Evolutionary conservation across 208 protist genomes (phyloP).

Genomic region (Wallacemonas rigidus): DNA sequence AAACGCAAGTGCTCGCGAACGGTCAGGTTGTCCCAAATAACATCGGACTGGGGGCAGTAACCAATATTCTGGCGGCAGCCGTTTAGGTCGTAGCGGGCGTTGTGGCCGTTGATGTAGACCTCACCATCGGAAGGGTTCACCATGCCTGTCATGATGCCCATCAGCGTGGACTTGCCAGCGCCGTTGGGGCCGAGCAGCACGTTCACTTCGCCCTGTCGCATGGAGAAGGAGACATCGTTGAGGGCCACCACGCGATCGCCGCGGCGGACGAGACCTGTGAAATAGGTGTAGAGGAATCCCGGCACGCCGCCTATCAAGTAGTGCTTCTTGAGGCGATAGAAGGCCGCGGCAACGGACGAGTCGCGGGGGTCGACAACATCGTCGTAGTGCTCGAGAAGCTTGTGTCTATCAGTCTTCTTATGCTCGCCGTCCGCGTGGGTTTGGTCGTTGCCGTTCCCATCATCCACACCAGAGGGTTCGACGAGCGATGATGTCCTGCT

Average conservation of each 20-base stretch:
- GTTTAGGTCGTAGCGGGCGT: constrained; percentile 49
- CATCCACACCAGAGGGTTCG: neutral
- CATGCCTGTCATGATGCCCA: constrained; percentile 79
- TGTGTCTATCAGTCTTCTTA: neutral
- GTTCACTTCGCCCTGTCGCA: constrained; percentile 72
- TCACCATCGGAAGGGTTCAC: constrained; percentile 61
- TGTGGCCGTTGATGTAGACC: constrained; percentile 63
- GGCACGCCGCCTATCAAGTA: constrained; percentile 66
- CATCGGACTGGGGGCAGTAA: constrained; percentile 94
- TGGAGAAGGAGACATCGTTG: constrained; percentile 63
- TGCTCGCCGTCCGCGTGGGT: neutral
- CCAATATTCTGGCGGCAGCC: constrained; percentile 85
- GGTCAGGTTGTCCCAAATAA: constrained; percentile 91
- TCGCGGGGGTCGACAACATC: constrained; percentile 42
- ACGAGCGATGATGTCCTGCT: neutral
- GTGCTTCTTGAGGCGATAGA: constrained; percentile 56
- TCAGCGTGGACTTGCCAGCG: constrained; percentile 83
- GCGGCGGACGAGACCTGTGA: constrained; percentile 55
- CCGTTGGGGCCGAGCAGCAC: constrained; percentile 88
- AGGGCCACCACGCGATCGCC: constrained; percentile 62
- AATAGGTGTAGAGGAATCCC: constrained; percentile 65
- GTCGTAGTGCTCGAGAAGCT: constrained; percentile 45
- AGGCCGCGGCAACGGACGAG: constrained; percentile 36
- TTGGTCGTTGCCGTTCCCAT: constrained; percentile 22
- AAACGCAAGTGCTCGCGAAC: constrained; percentile 92